These are phyloP conservation scores for Zoysia pacifica DNA, from an alignment of 176 grass and related monocot genomes.

Conservation along the genomic window DNA sequence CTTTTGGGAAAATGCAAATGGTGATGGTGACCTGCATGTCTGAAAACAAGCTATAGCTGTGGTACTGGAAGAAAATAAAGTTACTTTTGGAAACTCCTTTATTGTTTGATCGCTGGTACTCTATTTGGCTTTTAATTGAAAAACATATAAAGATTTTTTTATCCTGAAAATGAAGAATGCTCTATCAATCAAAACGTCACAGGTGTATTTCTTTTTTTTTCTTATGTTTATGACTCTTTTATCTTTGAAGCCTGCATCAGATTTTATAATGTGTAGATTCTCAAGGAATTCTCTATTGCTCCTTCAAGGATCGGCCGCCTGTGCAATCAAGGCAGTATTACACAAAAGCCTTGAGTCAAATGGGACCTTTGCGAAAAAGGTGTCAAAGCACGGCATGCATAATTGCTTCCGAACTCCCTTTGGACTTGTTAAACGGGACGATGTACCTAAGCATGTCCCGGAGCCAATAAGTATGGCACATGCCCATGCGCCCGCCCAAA, in stretches of 20 bases:
- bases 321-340: no score
- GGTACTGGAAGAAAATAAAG: no score
- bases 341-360: neutral
- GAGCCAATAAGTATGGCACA: slow-evolving; percentile 50
- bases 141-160: no score
- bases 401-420: slow-evolving; percentile 15
- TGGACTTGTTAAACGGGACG: slow-evolving; percentile 27
- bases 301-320: neutral
- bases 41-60: no score
- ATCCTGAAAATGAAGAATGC: no score
- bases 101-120: no score
- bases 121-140: no score
- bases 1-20: neutral
- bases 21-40: neutral
- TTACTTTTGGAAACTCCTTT: no score
- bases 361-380: neutral
- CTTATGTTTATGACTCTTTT: neutral
- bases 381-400: slow-evolving; percentile 6
- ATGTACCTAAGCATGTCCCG: slow-evolving; percentile 32
- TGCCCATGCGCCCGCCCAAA: slow-evolving; percentile 32
- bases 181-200: no score
- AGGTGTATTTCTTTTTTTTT: neutral
- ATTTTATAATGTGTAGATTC: neutral
- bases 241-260: neutral
- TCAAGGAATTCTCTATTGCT: neutral